Evolutionary conservation across 495 filamentous ascomycete species (phyloP).

Genomic region (Trichoderma virens): DNA sequence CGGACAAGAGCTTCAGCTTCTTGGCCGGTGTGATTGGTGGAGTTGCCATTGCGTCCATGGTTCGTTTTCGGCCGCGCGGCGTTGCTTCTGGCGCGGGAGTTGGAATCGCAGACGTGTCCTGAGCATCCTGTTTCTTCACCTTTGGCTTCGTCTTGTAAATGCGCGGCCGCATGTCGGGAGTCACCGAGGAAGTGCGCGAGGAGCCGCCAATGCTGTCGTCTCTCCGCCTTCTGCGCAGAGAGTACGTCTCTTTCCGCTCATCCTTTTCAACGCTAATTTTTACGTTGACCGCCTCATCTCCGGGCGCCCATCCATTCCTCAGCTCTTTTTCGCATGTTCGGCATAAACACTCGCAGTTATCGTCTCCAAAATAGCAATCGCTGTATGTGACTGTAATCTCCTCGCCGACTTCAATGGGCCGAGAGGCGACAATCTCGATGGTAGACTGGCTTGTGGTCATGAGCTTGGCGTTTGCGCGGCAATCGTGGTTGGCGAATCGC

Average conservation of each 20-base stretch:
- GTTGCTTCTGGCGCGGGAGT: slow-evolving; percentile 16
- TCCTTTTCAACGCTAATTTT: slow-evolving; percentile 40
- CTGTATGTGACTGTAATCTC: slow-evolving; percentile 96
- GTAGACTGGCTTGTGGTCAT: slow-evolving; percentile 74
- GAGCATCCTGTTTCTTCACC: slow-evolving; percentile 14
- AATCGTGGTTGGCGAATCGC: slow-evolving; percentile 96
- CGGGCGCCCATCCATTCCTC: slow-evolving; percentile 71
- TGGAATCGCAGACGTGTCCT: slow-evolving; percentile 13
- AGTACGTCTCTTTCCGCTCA: slow-evolving; percentile 28
- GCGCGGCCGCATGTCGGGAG: slow-evolving; percentile 39
- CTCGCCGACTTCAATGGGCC: slow-evolving; percentile 76
- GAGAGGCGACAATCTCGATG: slow-evolving; percentile 75
- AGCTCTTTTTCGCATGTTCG: slow-evolving; percentile 69
- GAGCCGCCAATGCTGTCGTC: slow-evolving; percentile 30
- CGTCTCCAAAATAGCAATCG: slow-evolving; percentile 89
- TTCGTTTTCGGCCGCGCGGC: slow-evolving; percentile 26
- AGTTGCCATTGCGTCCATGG: slow-evolving; percentile 27
- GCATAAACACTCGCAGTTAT: slow-evolving; percentile 94
- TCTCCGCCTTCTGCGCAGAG: slow-evolving; percentile 35
- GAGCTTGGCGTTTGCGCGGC: slow-evolving; percentile 81
- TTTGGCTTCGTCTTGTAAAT: slow-evolving; percentile 29
- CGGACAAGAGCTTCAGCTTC: slow-evolving; percentile 28
- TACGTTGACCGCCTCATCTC: slow-evolving; percentile 26
- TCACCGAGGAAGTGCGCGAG: slow-evolving; percentile 40
- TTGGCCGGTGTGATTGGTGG: slow-evolving; percentile 41